Evolutionary conservation across 768 basidiomycete species (phyloP).

Genomic region (Podaxis sp.): DNA sequence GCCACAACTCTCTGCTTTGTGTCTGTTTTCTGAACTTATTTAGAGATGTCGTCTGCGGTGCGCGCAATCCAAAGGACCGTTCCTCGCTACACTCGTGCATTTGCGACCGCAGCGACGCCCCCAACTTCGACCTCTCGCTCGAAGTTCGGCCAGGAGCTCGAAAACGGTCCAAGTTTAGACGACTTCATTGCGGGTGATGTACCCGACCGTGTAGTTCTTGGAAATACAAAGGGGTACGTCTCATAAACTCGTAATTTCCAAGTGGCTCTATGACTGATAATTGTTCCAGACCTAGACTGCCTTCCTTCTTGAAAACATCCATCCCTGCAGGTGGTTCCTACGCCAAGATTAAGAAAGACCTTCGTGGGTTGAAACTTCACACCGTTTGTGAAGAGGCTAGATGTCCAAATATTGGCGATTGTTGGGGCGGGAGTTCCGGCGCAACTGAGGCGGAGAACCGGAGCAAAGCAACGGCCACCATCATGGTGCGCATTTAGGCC

Average conservation of each 20-base stretch:
- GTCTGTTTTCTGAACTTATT: background rate
- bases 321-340: conserved; percentile 90
- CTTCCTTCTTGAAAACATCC: conserved; percentile 84
- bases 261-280: background rate
- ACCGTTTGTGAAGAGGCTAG: conserved; percentile 99
- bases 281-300: conserved; percentile 71
- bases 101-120: conserved; percentile 28
- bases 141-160: conserved; percentile 51
- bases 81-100: conserved; percentile 19
- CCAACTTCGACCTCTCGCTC: conserved; percentile 28
- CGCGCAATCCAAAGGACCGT: conserved; percentile 16
- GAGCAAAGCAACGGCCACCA: conserved; percentile 91
- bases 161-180: conserved; percentile 70
- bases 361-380: conserved; percentile 86
- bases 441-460: conserved; percentile 68
- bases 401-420: conserved; percentile 99
- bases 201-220: conserved; percentile 63
- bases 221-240: conserved; percentile 65
- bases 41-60: conserved; percentile 19
- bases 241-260: background rate
- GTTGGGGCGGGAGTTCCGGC: conserved; percentile 88
- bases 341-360: conserved; percentile 91
- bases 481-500: conserved; percentile 67
- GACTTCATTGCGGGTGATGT: conserved; percentile 74
- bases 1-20: background rate